Percentiles rank a stretch among this genome's conserved stretches.
phyloP scores from a whole-genome alignment of 352 stramenopile species.

The Plasmopara muralis region DNA sequence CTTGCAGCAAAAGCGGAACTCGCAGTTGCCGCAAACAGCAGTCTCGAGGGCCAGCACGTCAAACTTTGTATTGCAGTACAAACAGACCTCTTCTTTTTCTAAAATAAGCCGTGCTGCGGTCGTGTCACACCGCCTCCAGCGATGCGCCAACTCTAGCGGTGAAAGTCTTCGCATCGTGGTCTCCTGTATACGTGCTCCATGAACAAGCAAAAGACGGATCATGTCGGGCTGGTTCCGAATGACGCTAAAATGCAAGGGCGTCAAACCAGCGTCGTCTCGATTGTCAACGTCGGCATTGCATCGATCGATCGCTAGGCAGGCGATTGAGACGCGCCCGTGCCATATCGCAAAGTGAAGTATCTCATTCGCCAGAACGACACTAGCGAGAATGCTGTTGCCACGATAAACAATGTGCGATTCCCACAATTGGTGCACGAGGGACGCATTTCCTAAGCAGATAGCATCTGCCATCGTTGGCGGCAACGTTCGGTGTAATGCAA shows the following conservation, averaged over 20 bases:
- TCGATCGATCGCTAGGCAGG: no score
- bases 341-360: slow-evolving; percentile 75
- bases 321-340: slow-evolving; percentile 17
- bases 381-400: slow-evolving; percentile 12
- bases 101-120: slow-evolving; percentile 57
- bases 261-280: no score
- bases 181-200: no score
- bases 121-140: slow-evolving; percentile 28
- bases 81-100: slow-evolving; percentile 59
- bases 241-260: no score
- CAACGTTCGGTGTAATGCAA: no score
- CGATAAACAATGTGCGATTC: slow-evolving; percentile 35
- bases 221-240: no score
- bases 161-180: no score
- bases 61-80: slow-evolving; percentile 75
- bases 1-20: slow-evolving; percentile 59
- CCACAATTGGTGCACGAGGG: slow-evolving; percentile 36
- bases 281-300: no score
- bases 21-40: slow-evolving; percentile 44
- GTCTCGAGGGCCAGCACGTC: slow-evolving; percentile 50
- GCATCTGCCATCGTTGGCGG: no score
- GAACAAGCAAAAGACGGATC: no score
- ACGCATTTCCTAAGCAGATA: slow-evolving; percentile 16
- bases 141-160: no score
- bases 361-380: slow-evolving; percentile 60